Conservation (phyloP, 352 stramenopile genomes). For the Phytophthora cryptogea region DNA sequence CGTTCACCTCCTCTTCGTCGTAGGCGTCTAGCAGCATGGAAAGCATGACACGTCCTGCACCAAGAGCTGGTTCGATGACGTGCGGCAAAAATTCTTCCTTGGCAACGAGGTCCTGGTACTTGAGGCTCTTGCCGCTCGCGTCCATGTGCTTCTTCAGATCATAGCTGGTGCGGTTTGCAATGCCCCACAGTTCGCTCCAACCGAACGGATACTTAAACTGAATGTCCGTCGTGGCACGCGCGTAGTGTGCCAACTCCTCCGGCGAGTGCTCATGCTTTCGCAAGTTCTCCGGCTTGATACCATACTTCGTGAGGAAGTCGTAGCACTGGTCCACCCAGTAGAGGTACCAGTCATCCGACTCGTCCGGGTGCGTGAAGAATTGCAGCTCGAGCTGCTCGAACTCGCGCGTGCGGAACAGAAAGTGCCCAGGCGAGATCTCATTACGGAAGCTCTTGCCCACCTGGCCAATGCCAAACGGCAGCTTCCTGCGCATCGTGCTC, state of each 20-base stretch:
- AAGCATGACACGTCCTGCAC: constrained; percentile 93
- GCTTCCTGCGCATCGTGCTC: constrained; percentile 90
- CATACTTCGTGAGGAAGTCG: constrained; percentile 89
- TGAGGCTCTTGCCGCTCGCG: constrained; percentile 91
- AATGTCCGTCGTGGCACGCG: constrained; percentile 96
- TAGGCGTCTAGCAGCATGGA: constrained; percentile 95
- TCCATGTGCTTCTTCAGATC: constrained; percentile 96
- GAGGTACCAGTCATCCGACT: constrained; percentile 78
- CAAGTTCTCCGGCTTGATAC: constrained; percentile 90
- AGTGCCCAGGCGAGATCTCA: constrained; percentile 97
- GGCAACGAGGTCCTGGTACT: constrained; percentile 60
- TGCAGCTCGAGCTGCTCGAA: constrained; percentile 98
- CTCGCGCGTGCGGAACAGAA: constrained; percentile 97
- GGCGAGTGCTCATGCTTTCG: constrained; percentile 91
- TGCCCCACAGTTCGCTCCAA: constrained; percentile 96
- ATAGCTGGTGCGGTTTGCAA: constrained; percentile 96
- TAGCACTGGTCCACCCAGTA: constrained; percentile 95
- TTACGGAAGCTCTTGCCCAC: constrained; percentile 99
- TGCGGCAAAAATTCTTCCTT: constrained; percentile 94
- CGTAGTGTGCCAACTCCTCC: constrained; percentile 97
- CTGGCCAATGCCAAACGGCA: constrained; percentile 96
- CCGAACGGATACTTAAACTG: constrained; percentile 98
- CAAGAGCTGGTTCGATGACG: constrained; percentile 93
- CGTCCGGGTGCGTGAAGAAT: constrained; percentile 77
- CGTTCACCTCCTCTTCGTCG: constrained; percentile 93